These are phyloP conservation scores for Syzygium aromaticum DNA, from an alignment of 345 rosid species.

Conservation along the genomic window DNA sequence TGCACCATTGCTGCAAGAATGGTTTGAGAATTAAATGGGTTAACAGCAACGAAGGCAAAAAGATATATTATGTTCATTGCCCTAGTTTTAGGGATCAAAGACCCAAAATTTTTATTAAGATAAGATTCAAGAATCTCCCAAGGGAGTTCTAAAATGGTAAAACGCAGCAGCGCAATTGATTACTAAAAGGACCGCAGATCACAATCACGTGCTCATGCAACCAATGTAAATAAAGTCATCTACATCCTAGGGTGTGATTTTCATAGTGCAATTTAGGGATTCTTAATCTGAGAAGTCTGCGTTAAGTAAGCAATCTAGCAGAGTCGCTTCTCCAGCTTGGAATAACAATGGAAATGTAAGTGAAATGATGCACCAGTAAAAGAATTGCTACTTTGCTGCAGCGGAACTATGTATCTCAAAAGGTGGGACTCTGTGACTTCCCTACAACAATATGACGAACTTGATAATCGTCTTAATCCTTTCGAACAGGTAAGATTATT, in stretches of 20 bases:
- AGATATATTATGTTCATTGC: background rate
- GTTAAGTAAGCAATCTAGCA: background rate
- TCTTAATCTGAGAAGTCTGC: background rate
- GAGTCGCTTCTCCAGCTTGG: background rate
- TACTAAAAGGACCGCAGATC: background rate
- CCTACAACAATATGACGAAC: background rate
- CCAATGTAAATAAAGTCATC: background rate
- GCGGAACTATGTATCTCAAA: background rate
- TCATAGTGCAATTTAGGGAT: background rate
- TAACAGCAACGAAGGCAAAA: background rate
- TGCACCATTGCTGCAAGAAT: slow-evolving; percentile 73
- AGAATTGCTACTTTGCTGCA: background rate
- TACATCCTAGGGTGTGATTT: background rate
- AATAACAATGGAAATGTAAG: background rate
- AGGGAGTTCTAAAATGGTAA: background rate
- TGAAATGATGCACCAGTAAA: background rate
- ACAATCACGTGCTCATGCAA: background rate
- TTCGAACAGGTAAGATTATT: background rate
- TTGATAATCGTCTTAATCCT: background rate
- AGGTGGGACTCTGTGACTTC: background rate
- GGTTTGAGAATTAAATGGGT: too few species aligned
- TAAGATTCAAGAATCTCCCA: background rate
- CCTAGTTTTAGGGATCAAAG: background rate
- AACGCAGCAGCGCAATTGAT: background rate
- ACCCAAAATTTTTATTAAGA: background rate